These are phyloP conservation scores for Citrullus amarus DNA, from an alignment of 306 rosid genomes.

Conservation along the genomic window DNA sequence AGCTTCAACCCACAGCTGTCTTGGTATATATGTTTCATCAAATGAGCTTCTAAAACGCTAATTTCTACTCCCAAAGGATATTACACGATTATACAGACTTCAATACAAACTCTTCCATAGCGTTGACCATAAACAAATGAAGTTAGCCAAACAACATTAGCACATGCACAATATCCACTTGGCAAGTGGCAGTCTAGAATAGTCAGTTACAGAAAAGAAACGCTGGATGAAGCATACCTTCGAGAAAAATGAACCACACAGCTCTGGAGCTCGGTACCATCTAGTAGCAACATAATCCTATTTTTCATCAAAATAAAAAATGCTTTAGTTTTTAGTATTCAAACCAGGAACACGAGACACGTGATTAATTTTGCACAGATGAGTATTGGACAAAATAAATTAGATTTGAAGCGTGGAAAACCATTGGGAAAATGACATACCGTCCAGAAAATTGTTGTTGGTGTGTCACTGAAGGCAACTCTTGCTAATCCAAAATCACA, in stretches of 20 bases:
- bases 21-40: background rate
- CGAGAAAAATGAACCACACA: slow-evolving; percentile 92
- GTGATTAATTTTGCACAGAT: background rate
- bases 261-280: slow-evolving; percentile 99
- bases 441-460: slow-evolving; percentile 91
- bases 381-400: background rate
- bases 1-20: background rate
- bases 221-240: slow-evolving; percentile 30
- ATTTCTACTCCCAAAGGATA: background rate
- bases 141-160: background rate
- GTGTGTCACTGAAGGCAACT: slow-evolving; percentile 86
- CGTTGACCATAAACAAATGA: background rate
- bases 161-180: background rate
- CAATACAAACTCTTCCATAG: background rate
- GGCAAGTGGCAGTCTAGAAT: background rate
- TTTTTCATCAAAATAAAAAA: background rate
- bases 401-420: background rate
- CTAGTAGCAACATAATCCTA: slow-evolving; percentile 98
- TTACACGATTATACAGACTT: background rate
- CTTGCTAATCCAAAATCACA: slow-evolving; percentile 97
- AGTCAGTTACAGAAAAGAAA: background rate
- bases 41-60: background rate
- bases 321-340: background rate
- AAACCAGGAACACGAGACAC: background rate
- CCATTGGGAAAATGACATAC: slow-evolving; percentile 27